Conservation (phyloP, 352 stramenopile species). For the Globisporangium apiculatum region DNA sequence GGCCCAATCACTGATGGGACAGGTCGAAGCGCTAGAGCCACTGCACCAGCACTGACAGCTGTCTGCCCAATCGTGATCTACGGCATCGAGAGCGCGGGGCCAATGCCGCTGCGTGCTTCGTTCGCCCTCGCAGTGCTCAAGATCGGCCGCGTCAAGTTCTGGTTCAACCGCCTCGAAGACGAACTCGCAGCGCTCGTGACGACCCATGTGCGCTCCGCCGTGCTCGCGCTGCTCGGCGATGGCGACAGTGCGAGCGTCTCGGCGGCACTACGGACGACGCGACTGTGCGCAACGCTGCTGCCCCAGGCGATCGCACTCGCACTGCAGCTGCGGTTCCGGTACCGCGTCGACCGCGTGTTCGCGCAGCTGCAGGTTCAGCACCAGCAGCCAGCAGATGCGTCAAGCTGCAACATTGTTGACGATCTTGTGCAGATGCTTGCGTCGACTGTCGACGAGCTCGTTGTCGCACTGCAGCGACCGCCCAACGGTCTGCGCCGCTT, state of each 20-base stretch:
- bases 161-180: conserved; percentile 53
- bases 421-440: conserved; percentile 1
- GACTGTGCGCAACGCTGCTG: conserved; percentile 7
- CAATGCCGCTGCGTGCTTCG: not conserved
- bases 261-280: not conserved
- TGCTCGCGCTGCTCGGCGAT: conserved; percentile 15
- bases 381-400: not conserved
- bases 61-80: conserved; percentile 4
- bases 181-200: conserved; percentile 40
- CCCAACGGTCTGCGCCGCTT: not conserved
- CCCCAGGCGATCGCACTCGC: conserved; percentile 8
- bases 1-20: not conserved
- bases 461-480: not conserved
- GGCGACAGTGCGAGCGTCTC: not conserved
- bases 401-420: conserved; percentile 1
- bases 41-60: too few species aligned
- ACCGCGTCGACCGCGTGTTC: conserved; percentile 9
- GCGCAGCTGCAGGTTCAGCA: not conserved
- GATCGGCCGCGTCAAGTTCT: conserved; percentile 61
- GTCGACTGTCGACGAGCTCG: not conserved
- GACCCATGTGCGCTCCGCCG: conserved; percentile 24
- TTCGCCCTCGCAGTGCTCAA: conserved; percentile 44
- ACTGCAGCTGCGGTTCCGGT: conserved; percentile 8
- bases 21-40: too few species aligned
- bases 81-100: conserved; percentile 1